Percentiles rank a stretch among this genome's conserved stretches.
Evolutionary conservation across 2,329 filamentous ascomycete genomes (phyloP).

Genomic region (Fusarium sp.): DNA sequence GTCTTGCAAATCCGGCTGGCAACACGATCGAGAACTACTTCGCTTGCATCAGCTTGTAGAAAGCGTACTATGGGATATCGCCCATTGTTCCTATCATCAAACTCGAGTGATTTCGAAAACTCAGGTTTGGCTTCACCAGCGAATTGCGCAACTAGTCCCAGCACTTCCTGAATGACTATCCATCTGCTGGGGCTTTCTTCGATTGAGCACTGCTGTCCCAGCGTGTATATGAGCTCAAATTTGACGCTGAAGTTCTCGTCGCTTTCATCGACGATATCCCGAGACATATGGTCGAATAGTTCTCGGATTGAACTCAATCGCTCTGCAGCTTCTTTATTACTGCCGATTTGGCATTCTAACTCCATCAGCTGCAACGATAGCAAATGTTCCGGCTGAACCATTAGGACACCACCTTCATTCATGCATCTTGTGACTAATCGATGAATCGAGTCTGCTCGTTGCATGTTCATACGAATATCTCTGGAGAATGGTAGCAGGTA

Average conservation of each 20-base stretch:
- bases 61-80: conserved; percentile 64
- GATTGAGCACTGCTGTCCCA: conserved; percentile 64
- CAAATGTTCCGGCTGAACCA: conserved; percentile 74
- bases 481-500: conserved; percentile 71
- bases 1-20: conserved; percentile 57
- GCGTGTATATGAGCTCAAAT: conserved; percentile 73
- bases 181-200: conserved; percentile 69
- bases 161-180: conserved; percentile 65
- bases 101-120: conserved; percentile 58
- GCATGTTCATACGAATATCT: conserved; percentile 52
- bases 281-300: conserved; percentile 58
- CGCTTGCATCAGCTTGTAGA: conserved; percentile 52
- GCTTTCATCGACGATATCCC: conserved; percentile 74
- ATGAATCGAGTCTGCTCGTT: conserved; percentile 54
- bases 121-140: conserved; percentile 47
- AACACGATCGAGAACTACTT: conserved; percentile 50
- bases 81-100: conserved; percentile 49
- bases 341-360: conserved; percentile 60
- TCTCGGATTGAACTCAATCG: conserved; percentile 56
- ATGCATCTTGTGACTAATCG: conserved; percentile 61
- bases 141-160: conserved; percentile 57
- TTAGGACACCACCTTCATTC: conserved; percentile 63
- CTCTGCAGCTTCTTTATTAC: conserved; percentile 45
- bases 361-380: conserved; percentile 74
- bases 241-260: conserved; percentile 72